These are phyloP conservation scores for Wickerhamiella nectarea DNA, from an alignment of 805 yeast species.

Conservation along the genomic window DNA sequence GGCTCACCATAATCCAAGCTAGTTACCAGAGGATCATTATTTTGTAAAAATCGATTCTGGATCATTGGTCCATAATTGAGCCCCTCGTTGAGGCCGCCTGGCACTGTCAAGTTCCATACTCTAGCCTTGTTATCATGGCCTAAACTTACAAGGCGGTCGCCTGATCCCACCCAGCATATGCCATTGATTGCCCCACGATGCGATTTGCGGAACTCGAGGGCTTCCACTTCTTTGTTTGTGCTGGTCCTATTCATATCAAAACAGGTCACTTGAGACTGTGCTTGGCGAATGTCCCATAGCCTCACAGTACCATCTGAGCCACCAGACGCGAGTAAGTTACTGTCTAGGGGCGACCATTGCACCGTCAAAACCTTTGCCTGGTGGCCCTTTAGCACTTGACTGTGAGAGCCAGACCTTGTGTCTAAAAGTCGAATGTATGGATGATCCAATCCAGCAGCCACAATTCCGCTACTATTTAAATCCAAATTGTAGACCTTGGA, in stretches of 20 bases:
- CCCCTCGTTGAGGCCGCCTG: constrained; percentile 41
- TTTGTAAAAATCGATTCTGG: constrained; percentile 48
- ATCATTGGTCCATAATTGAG: constrained; percentile 69
- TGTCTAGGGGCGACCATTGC: constrained; percentile 60
- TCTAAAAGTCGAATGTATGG: constrained; percentile 59
- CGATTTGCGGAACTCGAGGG: constrained; percentile 35
- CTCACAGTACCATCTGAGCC: constrained; percentile 69
- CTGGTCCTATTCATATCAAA: constrained; percentile 44
- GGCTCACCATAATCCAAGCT: constrained; percentile 41
- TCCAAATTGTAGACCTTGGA: constrained; percentile 57
- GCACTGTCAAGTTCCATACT: constrained; percentile 57
- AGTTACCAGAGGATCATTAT: constrained; percentile 41
- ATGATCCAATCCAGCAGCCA: constrained; percentile 61
- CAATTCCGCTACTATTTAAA: constrained; percentile 38
- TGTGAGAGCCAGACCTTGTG: constrained; percentile 54
- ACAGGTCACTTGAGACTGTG: constrained; percentile 47
- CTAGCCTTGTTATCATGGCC: constrained; percentile 73
- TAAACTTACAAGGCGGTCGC: constrained; percentile 46
- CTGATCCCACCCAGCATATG: constrained; percentile 55
- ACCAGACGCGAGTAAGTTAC: constrained; percentile 58
- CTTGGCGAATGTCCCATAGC: constrained; percentile 74
- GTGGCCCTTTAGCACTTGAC: constrained; percentile 58
- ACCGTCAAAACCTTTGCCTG: constrained; percentile 42
- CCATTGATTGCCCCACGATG: constrained; percentile 75
- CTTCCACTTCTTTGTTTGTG: constrained; percentile 19